Evolutionary conservation across 805 yeast genomes (phyloP), one percentile per base, ranked within the genome.

Genomic region (Martiniozyma abietophila): DNA sequence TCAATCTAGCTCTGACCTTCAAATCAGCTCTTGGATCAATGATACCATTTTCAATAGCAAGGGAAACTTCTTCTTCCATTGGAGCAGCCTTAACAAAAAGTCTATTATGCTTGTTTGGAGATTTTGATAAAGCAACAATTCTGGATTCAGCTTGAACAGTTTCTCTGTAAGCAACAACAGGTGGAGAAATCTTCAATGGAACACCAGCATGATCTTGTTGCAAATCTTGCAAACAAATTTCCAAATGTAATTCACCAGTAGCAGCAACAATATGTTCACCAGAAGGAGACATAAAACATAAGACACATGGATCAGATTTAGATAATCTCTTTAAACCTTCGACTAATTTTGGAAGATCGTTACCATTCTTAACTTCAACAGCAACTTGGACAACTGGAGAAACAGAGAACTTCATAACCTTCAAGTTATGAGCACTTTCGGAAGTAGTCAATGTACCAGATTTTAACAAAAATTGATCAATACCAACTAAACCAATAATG

Each of bases 71-170:
- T 74, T 92, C 97, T 53, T 76, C 84, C 53, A 89, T 65, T 64
- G 98, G 96, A 68, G 81, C 79, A 65, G 97, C 97, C 75, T 81
- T 86, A 62, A 89, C 77, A 81, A 85, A 89, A 65, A 89, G 77
- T 83, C 98, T 89, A 95, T 89, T 89, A 74, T 89, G 98, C 85
- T 89, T 89, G 94, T 89, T 89, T 71, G 97, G 97, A 65, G 98
- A 89, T 78, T 89, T 89, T 53, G 98, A 88, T 62, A 89, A 76
- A 59, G 98, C 97, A 62, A 74, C 76, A 79, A 86, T 92, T 60
- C 92, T 77, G 44, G 97, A 89, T 71, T 82, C 94, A 61, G 71
- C 78, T 59, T 76, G 80, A 65, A 88, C 96, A 47, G 97, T 89
- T 78, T 89, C 98, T 80, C 96, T 84, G 89, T 89, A 89, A 58